Percentiles rank a stretch among this genome's conserved stretches.
These are phyloP conservation scores for Neocallimastix lanati DNA, from an alignment of 192 early-diverging fungal species.

Conservation along the genomic window DNA sequence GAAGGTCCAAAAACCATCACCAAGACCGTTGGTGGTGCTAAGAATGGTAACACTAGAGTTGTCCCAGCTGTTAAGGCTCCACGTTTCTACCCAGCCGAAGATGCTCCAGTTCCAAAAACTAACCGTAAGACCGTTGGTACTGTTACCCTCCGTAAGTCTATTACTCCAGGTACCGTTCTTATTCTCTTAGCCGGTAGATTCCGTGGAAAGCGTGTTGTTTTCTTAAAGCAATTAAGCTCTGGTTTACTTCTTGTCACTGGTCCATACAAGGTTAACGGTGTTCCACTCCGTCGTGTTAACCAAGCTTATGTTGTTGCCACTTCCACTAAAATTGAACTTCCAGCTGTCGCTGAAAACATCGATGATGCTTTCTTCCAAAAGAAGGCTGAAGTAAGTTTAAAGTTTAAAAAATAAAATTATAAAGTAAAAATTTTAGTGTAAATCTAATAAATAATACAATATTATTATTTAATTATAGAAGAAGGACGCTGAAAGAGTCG, in stretches of 20 bases:
- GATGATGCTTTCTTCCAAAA: constrained; percentile 76
- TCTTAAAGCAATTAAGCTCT: constrained; percentile 84
- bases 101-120: constrained; percentile 57
- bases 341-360: constrained; percentile 60
- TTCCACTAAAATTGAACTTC: constrained; percentile 92
- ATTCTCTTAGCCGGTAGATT: constrained; percentile 88
- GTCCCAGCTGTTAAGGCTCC: not conserved
- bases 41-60: constrained; percentile 40
- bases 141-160: constrained; percentile 63
- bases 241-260: constrained; percentile 94
- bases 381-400: not conserved
- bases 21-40: constrained; percentile 57
- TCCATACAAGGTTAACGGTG: constrained; percentile 96
- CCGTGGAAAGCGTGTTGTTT: constrained; percentile 97
- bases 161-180: constrained; percentile 94
- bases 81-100: constrained; percentile 67
- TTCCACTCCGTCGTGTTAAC: constrained; percentile 93
- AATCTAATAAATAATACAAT: no score
- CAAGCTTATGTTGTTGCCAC: constrained; percentile 99
- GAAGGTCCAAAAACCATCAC: constrained; percentile 21
- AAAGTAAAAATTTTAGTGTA: no score
- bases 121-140: constrained; percentile 54
- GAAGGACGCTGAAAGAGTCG: constrained; percentile 53
- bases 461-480: no score
- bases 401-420: no score